Evolutionary conservation across 2,329 filamentous ascomycete species (phyloP), one percentile per base, ranked within the genome.

Genomic region (Apiospora phragmitis): DNA sequence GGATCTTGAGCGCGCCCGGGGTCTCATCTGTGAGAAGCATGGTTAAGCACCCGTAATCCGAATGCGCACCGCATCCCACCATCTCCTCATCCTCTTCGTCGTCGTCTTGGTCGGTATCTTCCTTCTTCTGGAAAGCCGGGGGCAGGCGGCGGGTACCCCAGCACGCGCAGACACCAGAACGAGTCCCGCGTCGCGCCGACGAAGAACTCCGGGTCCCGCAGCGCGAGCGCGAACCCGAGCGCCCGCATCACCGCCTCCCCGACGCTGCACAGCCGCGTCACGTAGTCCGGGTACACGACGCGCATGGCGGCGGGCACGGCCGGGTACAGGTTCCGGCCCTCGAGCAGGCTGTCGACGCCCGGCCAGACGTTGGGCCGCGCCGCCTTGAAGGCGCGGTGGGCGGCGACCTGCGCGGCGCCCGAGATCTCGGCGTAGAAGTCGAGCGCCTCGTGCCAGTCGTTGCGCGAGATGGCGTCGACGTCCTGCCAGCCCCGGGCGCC

Each of bases 401-500:
- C 67, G 26, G 45, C 67, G 8, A 55, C 43, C 29, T n/a, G 4
- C 3, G 24, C 43, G 21, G 45, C 32, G 1, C 55, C 55, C 11
- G 9, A 18, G 45, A 68, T 68, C 67, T 68, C 67, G 67, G 67
- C 67, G 45, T 68, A 68, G 18, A 68, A 41, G 32, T 68, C 67
- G 1, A 68, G 67, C 1, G 67, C 67, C 32, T 68, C 67, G 67
- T 68, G 67, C 67, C 67, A 68, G 45, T 68, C 67, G 45, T 68
- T 68, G n/a, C 65, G 65, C 7, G 42, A 16, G n/a, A 49, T 18
- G 43, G 29, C 32, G 67, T 55, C 67, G 45, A 68, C 67, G 67
- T 68, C 67, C 45, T 68, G 67, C 67, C 67, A 68, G 67, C 67
- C 67, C 41, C 67, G 67, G 45, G 67, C 67, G 43, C 67, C 67